These are phyloP conservation scores for Postia placenta DNA, from an alignment of 768 basidiomycete genomes.

Conservation along the genomic window DNA sequence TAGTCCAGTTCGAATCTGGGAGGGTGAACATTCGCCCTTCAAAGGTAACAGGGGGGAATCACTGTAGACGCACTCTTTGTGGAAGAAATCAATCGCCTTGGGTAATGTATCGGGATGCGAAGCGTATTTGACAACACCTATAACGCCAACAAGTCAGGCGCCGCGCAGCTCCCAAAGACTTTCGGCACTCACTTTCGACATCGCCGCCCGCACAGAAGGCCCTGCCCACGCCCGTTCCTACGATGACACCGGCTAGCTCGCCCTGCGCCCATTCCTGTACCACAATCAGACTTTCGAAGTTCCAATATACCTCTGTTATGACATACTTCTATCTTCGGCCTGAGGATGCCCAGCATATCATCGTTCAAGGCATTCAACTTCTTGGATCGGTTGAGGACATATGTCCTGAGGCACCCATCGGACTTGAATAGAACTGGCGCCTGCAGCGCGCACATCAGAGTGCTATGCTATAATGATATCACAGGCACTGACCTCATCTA, in stretches of 20 bases:
- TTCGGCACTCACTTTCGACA: constrained; percentile 79
- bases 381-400: constrained; percentile 70
- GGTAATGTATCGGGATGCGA: constrained; percentile 43
- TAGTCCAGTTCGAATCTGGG: constrained; percentile 77
- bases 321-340: constrained; percentile 70
- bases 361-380: constrained; percentile 82
- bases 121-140: constrained; percentile 55
- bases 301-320: constrained; percentile 1
- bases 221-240: constrained; percentile 63
- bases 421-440: constrained; percentile 64
- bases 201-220: constrained; percentile 97
- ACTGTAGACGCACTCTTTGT: constrained; percentile 61
- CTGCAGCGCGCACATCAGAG: constrained; percentile 6
- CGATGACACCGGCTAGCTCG: constrained; percentile 63
- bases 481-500: constrained; percentile 9
- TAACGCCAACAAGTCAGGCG: neutral
- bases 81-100: constrained; percentile 82
- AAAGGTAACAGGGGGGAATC: neutral
- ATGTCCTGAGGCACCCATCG: constrained; percentile 55
- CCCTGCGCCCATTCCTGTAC: constrained; percentile 69
- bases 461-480: neutral
- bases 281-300: neutral
- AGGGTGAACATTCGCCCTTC: neutral
- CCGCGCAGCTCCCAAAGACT: constrained; percentile 23
- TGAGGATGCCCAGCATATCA: constrained; percentile 68